A percentile compares a stretch with the other conserved stretches of the same genome.
phyloP scores from a whole-genome alignment of 1,139 yeast genomes.

The Lodderomyces jiufengensis region DNA sequence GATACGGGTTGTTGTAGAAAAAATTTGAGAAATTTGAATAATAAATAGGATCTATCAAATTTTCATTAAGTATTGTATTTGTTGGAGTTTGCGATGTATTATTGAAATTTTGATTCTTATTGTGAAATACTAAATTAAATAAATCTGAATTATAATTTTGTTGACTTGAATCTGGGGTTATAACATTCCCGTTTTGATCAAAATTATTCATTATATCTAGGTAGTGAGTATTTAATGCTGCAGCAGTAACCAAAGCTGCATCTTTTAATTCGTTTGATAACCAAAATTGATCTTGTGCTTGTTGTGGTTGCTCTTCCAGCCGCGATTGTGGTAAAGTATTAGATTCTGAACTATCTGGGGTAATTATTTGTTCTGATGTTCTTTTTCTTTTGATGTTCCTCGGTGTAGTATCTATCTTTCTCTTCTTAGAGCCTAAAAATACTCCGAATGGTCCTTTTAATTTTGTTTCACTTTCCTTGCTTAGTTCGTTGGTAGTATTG shows the following conservation, averaged over 20 bases:
- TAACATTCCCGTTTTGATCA: conserved; percentile 5
- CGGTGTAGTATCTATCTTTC: conserved; percentile 2
- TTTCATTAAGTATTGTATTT: conserved; percentile 19
- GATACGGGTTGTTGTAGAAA: conserved; percentile 43
- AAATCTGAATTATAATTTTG: conserved; percentile 22
- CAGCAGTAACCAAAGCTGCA: conserved; percentile 70
- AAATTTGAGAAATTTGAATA: conserved; percentile 42
- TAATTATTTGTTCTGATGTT: background rate
- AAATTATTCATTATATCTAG: conserved; percentile 46
- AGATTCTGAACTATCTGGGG: too few relatives aligned
- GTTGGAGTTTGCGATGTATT: conserved; percentile 14
- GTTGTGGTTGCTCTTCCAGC: too few relatives aligned
- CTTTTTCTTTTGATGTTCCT: conserved; percentile 7
- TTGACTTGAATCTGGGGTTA: background rate
- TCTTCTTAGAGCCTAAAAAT: conserved; percentile 29
- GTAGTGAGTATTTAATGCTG: conserved; percentile 60
- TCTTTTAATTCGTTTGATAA: conserved; percentile 66
- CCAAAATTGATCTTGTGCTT: conserved; percentile 49
- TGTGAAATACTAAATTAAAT: conserved; percentile 50
- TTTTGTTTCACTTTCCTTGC: conserved; percentile 46
- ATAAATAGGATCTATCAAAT: conserved; percentile 33
- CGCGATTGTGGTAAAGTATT: background rate
- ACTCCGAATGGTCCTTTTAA: conserved; percentile 83
- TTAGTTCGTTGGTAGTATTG: conserved; percentile 40
- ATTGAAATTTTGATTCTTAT: conserved; percentile 24